Evolutionary conservation across 345 rosid genomes (phyloP), one percentile per base, ranked within the genome.

Genomic region (Citrus cavaleriei): DNA sequence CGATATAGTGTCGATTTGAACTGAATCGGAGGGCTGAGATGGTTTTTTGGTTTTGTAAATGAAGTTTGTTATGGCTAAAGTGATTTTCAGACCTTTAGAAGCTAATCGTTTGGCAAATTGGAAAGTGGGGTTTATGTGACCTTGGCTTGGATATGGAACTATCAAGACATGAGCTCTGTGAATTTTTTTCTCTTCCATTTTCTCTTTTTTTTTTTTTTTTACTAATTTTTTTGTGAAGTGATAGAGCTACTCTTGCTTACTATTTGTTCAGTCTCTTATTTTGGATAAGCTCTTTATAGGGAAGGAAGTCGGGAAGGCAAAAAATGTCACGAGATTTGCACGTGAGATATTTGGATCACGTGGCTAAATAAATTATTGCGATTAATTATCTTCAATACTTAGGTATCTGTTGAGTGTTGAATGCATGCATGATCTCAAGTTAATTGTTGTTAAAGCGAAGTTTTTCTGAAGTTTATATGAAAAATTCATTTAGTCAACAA

Each of bases 61-160:
- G 84, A 77, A 88, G n/a, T 38, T n/a, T 58, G 90, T 81, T 79
- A 77, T 78, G 72, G 83, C 79, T 3, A 86, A 69, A 65, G 92
- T 88, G 70, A 79, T 61, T 28, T 69, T 82, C 68, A 85, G 35
- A 32, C 88, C 88, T 79, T 84, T 87, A 6, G 89, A 83, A 51
- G 81, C 84, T 58, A 90, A 70, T 35, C 90, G 86, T 70, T 84
- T 88, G 5, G 86, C 76, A 78, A 90, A 84, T 72, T 90, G 87
- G 63, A 87, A 80, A 82, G 81, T 79, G 0, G 91, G 90, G 72
- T 83, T 88, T 25, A 87, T 75, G 65, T 89, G 93, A 55, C 93
- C 89, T 80, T 83, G 89, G 76, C 69, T 51, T 30, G 89, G 89
- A 35, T 73, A 78, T 1, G 93, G 83, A 30, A 88, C 21, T 3